These are phyloP conservation scores for Colletotrichum truncatum DNA, from an alignment of 2,329 filamentous ascomycete genomes.

Conservation along the genomic window DNA sequence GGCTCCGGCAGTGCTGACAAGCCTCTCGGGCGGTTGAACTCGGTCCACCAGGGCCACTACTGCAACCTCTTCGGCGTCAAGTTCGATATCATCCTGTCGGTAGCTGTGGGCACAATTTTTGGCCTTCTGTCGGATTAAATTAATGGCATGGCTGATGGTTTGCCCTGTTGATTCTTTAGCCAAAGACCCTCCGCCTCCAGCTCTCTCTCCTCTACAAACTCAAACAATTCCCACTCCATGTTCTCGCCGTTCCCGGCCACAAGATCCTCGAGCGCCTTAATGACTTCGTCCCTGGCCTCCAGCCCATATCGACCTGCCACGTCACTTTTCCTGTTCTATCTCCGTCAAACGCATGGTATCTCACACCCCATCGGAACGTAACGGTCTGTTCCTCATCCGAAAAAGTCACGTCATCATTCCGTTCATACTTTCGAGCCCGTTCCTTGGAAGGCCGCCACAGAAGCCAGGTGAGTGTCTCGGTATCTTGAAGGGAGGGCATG, in stretches of 20 bases:
- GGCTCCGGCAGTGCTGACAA: too few species aligned
- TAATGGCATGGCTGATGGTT: too few species aligned
- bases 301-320: neutral
- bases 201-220: neutral
- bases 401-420: neutral
- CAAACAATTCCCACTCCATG: neutral
- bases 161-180: too few species aligned
- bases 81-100: too few species aligned
- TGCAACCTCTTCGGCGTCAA: too few species aligned
- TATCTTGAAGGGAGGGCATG: conserved; percentile 33
- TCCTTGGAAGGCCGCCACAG: conserved; percentile 32
- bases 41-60: too few species aligned
- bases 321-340: neutral
- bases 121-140: too few species aligned
- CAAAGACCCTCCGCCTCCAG: neutral
- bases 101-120: too few species aligned
- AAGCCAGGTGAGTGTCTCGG: conserved; percentile 34
- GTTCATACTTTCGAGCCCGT: conserved; percentile 24
- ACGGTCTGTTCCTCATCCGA: neutral
- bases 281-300: neutral
- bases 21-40: too few species aligned
- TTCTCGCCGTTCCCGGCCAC: neutral
- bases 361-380: conserved; percentile 2
- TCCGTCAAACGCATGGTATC: neutral
- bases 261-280: neutral